Evolutionary conservation across 768 basidiomycete genomes (phyloP).

Genomic region (Pholiota conissans): DNA sequence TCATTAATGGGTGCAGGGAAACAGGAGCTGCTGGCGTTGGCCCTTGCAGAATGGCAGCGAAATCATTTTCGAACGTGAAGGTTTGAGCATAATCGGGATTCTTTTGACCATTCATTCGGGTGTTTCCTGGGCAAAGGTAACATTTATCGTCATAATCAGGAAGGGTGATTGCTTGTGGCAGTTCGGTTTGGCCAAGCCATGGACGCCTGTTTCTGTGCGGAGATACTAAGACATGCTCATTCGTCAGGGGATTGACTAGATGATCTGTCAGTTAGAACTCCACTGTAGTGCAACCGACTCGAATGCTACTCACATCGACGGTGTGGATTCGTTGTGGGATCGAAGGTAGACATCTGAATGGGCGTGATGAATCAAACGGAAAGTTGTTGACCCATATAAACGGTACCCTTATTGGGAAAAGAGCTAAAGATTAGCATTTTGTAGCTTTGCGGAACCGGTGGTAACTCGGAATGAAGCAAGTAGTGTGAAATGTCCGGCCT

Average conservation of each 20-base stretch:
- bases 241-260: conserved; percentile 78
- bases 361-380: neutral
- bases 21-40: conserved; percentile 55
- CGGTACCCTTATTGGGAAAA: too few relatives aligned
- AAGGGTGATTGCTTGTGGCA: conserved; percentile 49
- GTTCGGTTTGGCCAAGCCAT: conserved; percentile 87
- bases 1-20: conserved; percentile 60
- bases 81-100: conserved; percentile 73
- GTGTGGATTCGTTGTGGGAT: conserved; percentile 66
- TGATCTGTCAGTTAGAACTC: conserved; percentile 3
- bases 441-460: too few relatives aligned
- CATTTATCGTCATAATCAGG: conserved; percentile 72
- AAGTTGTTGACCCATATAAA: neutral
- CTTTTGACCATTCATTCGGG: conserved; percentile 64
- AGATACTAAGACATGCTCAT: conserved; percentile 79
- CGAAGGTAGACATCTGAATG: conserved; percentile 42
- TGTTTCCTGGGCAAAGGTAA: conserved; percentile 88
- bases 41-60: conserved; percentile 71
- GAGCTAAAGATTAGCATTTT: too few relatives aligned
- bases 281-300: neutral
- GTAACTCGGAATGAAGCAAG: neutral
- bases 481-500: neutral
- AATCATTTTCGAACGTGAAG: conserved; percentile 80
- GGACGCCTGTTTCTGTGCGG: conserved; percentile 90
- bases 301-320: conserved; percentile 64